These are phyloP conservation scores for Pythium volutum DNA, from an alignment of 352 stramenopile genomes.

Conservation along the genomic window DNA sequence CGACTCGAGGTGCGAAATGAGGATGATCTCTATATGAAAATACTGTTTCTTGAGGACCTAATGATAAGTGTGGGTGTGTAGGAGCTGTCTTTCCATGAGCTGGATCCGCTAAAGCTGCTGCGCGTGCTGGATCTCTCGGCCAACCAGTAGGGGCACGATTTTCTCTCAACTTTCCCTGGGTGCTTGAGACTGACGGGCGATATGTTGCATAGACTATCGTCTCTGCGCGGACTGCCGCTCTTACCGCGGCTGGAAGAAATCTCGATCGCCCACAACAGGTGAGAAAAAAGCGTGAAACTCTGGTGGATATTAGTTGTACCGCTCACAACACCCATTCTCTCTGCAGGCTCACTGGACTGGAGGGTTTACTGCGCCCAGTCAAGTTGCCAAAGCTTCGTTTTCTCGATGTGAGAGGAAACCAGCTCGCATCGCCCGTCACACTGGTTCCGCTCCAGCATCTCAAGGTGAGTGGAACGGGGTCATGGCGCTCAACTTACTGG, in stretches of 20 bases:
- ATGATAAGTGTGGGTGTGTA: constrained; percentile 6
- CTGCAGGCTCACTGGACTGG: constrained; percentile 42
- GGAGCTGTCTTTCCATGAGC: constrained; percentile 57
- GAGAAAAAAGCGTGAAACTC: too few species aligned
- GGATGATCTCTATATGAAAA: background rate
- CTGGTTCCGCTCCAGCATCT: constrained; percentile 47
- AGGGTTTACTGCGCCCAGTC: constrained; percentile 52
- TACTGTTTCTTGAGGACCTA: background rate
- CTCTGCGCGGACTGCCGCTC: constrained; percentile 54
- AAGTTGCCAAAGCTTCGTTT: constrained; percentile 76
- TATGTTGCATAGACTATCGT: constrained; percentile 41
- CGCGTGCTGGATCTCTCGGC: constrained; percentile 72
- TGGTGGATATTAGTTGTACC: too few species aligned
- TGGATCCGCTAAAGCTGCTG: constrained; percentile 62
- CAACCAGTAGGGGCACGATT: constrained; percentile 42
- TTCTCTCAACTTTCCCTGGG: background rate
- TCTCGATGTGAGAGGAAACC: constrained; percentile 68
- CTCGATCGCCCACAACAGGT: constrained; percentile 76
- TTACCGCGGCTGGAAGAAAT: constrained; percentile 64
- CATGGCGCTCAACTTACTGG: background rate
- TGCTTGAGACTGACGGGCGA: background rate
- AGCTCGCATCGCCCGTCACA: constrained; percentile 37
- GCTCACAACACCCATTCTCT: background rate
- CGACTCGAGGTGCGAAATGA: constrained; percentile 45
- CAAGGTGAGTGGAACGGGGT: constrained; percentile 32